Percentiles rank a stretch among this genome's conserved stretches.
Evolutionary conservation across 768 basidiomycete genomes (phyloP).

Genomic region (Mrakia blollopis): DNA sequence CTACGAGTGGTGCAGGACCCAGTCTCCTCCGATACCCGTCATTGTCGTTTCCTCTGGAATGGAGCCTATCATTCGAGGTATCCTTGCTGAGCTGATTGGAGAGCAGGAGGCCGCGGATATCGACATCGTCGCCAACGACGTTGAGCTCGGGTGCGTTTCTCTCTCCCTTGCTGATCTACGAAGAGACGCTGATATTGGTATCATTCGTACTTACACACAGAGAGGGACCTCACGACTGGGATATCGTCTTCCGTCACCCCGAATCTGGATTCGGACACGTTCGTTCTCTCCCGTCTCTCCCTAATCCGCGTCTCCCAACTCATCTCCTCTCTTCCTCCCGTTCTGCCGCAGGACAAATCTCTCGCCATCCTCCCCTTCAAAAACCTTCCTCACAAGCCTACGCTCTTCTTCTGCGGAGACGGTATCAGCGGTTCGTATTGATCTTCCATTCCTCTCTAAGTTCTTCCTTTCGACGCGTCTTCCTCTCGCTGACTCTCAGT

Average conservation of each 20-base stretch:
- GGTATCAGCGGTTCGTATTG: slow-evolving; percentile 75
- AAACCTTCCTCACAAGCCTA: slow-evolving; percentile 57
- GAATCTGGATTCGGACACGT: slow-evolving; percentile 30
- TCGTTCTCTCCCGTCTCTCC: slow-evolving; percentile 15
- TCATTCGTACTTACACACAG: background rate
- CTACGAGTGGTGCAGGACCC: slow-evolving; percentile 73
- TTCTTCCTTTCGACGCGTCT: background rate
- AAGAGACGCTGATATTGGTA: background rate
- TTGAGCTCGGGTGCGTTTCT: slow-evolving; percentile 56
- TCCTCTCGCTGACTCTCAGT: background rate
- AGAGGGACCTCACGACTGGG: slow-evolving; percentile 26
- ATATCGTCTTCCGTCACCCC: slow-evolving; percentile 28
- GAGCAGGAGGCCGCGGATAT: slow-evolving; percentile 67
- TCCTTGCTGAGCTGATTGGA: slow-evolving; percentile 73
- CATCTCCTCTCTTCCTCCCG: background rate
- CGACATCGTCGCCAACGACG: slow-evolving; percentile 88
- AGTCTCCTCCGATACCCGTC: slow-evolving; percentile 64
- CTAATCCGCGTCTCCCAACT: background rate
- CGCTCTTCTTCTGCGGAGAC: slow-evolving; percentile 94
- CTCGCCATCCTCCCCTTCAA: slow-evolving; percentile 88
- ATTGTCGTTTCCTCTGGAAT: slow-evolving; percentile 94
- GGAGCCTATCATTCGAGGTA: slow-evolving; percentile 86
- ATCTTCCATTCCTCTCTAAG: background rate
- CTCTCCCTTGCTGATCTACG: too few species aligned
- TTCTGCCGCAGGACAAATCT: slow-evolving; percentile 73